Percentiles rank a stretch among this genome's conserved stretches.
Evolutionary conservation across 306 rosid genomes (phyloP).

Genomic region (Cucurbita moschata): DNA sequence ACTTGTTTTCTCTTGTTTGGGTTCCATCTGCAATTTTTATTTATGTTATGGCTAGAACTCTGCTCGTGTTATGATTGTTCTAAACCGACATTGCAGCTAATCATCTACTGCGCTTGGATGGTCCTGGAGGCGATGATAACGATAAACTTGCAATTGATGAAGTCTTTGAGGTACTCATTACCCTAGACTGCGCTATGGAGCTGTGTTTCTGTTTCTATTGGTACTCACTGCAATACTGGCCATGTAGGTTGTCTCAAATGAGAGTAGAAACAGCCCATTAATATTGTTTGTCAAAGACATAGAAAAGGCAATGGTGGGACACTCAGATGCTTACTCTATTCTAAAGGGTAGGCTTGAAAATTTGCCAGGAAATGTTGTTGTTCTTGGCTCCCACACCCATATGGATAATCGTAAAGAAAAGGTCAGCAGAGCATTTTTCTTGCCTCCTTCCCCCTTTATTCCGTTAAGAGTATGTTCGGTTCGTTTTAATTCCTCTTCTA

Average conservation of each 20-base stretch:
- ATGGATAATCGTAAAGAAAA: slow-evolving; percentile 78
- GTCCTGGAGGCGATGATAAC: slow-evolving; percentile 60
- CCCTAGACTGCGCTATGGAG: slow-evolving; percentile 15
- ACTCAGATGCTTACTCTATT: slow-evolving; percentile 36
- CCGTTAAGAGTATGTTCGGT: background rate
- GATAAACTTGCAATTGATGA: slow-evolving; percentile 70
- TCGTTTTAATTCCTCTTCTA: background rate
- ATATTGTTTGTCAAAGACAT: slow-evolving; percentile 77
- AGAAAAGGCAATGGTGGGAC: slow-evolving; percentile 64
- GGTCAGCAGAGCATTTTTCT: slow-evolving; percentile 28
- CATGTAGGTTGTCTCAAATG: slow-evolving; percentile 48
- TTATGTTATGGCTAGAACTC: background rate
- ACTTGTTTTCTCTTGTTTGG: background rate
- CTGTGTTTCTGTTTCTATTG: slow-evolving; percentile 7
- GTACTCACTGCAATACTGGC: slow-evolving; percentile 3
- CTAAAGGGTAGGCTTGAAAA: slow-evolving; percentile 58
- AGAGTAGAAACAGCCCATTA: slow-evolving; percentile 50
- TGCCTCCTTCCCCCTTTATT: background rate
- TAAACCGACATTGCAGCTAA: slow-evolving; percentile 36
- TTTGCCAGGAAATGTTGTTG: slow-evolving; percentile 65
- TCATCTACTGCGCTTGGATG: slow-evolving; percentile 55
- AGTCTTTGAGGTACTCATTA: slow-evolving; percentile 57
- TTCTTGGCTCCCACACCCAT: slow-evolving; percentile 81
- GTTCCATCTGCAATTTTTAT: background rate
- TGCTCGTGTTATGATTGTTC: slow-evolving; percentile 9